phyloP scores from a whole-genome alignment of 1,284 basidiomycete species.

The Irpex sp. region DNA sequence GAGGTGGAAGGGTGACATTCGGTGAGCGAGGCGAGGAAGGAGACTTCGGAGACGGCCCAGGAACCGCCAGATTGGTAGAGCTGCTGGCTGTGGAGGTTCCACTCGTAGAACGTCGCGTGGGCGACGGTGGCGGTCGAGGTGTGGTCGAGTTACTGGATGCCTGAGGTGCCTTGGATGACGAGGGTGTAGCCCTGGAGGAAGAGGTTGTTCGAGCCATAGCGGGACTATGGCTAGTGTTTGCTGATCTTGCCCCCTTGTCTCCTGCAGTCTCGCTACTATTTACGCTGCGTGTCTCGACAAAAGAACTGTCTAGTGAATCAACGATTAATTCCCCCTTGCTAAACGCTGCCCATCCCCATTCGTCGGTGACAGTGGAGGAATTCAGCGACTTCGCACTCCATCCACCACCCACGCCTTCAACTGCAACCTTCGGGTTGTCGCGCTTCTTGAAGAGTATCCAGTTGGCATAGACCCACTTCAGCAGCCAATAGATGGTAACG shows the following conservation, averaged over 20 bases:
- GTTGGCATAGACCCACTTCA: constrained; percentile 79
- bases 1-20: constrained; percentile 33
- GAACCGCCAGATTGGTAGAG: constrained; percentile 13
- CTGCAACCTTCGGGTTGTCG: constrained; percentile 57
- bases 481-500: constrained; percentile 76
- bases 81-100: constrained; percentile 16
- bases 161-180: constrained; percentile 4
- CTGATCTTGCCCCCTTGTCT: constrained; percentile 17
- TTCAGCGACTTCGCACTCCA: constrained; percentile 52
- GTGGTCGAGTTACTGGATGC: constrained; percentile 10
- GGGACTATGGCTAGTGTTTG: constrained; percentile 8
- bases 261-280: constrained; percentile 47
- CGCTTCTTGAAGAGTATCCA: constrained; percentile 62
- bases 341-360: constrained; percentile 70
- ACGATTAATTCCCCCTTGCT: constrained; percentile 36
- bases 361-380: constrained; percentile 35
- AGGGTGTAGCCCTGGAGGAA: not conserved
- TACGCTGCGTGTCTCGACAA: constrained; percentile 39
- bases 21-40: constrained; percentile 16
- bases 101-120: constrained; percentile 18
- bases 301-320: constrained; percentile 16
- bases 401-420: constrained; percentile 54
- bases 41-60: constrained; percentile 5
- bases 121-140: constrained; percentile 18
- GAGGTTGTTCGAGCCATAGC: not conserved